Conservation (phyloP, 331 rosid species). For the Dryas integrifolia region DNA sequence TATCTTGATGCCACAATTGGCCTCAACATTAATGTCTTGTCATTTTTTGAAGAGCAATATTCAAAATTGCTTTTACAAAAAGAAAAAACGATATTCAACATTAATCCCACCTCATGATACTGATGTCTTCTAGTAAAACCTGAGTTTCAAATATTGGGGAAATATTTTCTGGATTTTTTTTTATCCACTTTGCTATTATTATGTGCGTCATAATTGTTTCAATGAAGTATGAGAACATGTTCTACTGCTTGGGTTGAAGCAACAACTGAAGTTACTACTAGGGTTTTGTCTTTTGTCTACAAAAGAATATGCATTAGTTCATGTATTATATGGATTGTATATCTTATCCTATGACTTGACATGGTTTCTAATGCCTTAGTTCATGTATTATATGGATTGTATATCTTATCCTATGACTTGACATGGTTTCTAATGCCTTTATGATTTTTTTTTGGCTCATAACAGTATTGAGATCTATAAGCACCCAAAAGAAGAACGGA, state of each 20-base stretch:
- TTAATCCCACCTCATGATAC: neutral
- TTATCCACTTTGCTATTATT: neutral
- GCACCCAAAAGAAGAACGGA: slow-evolving; percentile 94
- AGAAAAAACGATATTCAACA: no score
- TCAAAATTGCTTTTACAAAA: neutral
- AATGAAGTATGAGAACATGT: neutral
- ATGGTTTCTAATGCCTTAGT: slow-evolving; percentile 14
- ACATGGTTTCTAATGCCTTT: slow-evolving; percentile 15
- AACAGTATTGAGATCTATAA: slow-evolving; percentile 87
- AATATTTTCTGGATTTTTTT: neutral
- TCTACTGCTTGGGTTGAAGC: neutral
- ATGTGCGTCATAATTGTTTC: neutral
- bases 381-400: neutral
- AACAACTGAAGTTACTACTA: neutral
- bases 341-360: neutral
- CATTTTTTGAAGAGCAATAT: neutral
- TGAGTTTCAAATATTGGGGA: neutral
- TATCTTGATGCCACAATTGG: neutral
- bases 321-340: neutral
- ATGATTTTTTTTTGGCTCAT: slow-evolving; percentile 27
- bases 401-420: neutral
- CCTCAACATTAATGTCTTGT: neutral
- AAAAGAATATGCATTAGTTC: neutral
- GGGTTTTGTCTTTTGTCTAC: neutral
- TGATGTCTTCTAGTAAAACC: slow-evolving; percentile 4